phyloP scores from a whole-genome alignment of 306 rosid genomes.

The Casuarina glauca region DNA sequence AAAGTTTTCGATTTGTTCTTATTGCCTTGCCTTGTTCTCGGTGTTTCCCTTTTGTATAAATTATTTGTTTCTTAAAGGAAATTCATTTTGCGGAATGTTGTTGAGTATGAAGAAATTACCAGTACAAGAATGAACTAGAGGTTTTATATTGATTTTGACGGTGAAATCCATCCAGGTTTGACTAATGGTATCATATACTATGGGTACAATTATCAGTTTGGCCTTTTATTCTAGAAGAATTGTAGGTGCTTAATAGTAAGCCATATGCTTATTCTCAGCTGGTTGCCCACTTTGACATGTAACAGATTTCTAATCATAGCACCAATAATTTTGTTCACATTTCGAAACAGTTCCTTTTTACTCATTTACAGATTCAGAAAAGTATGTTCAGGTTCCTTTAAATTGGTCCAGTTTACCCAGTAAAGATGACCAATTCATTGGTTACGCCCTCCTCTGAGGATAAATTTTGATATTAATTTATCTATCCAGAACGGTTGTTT shows the following conservation, averaged over 20 bases:
- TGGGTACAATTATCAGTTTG: neutral
- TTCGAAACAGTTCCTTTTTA: neutral
- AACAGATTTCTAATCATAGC: neutral
- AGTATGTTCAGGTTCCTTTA: neutral
- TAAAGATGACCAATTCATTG: neutral
- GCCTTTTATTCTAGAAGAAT: neutral
- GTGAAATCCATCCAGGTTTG: neutral
- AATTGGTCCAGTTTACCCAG: neutral
- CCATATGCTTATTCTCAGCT: neutral
- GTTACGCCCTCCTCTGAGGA: neutral
- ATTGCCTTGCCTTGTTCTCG: neutral
- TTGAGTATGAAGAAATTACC: neutral
- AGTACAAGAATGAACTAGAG: neutral
- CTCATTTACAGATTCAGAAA: neutral
- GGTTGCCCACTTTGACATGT: neutral
- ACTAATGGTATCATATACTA: neutral
- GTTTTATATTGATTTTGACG: neutral
- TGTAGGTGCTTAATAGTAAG: neutral
- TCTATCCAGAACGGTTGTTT: neutral
- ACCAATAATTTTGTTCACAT: neutral
- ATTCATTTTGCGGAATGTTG: neutral
- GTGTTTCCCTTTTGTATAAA: neutral
- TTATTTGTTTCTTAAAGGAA: constrained; percentile 2
- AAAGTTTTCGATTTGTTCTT: neutral
- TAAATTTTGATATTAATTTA: neutral